phyloP scores from a whole-genome alignment of 345 rosid genomes.

The Nephelium lappaceum region DNA sequence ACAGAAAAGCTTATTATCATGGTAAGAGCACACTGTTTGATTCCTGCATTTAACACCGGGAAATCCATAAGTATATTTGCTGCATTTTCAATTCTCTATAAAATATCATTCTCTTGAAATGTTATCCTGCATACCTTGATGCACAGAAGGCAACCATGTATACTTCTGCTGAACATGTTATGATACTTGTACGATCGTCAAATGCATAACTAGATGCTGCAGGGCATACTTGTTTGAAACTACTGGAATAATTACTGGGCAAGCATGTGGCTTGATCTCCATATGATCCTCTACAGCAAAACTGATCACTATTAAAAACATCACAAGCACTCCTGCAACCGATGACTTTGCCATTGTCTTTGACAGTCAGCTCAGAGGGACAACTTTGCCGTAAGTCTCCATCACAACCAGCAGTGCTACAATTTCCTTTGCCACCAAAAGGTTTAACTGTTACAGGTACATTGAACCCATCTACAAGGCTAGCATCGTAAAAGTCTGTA shows the following conservation, averaged over 20 bases:
- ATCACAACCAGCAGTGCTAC: conserved; percentile 59
- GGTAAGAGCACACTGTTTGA: conserved; percentile 42
- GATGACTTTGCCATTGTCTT: conserved; percentile 40
- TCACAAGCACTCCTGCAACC: conserved; percentile 69
- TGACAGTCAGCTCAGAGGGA: conserved; percentile 42
- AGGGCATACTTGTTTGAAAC: conserved; percentile 63
- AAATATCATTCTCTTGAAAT: neutral
- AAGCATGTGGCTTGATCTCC: conserved; percentile 38
- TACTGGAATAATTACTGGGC: conserved; percentile 56
- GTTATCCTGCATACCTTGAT: conserved; percentile 39
- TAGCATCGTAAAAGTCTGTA: conserved; percentile 54
- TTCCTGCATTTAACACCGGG: conserved; percentile 33
- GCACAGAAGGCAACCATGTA: conserved; percentile 59
- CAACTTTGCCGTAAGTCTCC: conserved; percentile 52
- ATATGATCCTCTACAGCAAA: conserved; percentile 58
- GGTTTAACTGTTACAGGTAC: conserved; percentile 49
- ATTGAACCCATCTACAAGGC: conserved; percentile 72
- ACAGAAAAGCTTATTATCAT: conserved; percentile 33
- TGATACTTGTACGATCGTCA: conserved; percentile 49
- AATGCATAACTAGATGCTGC: conserved; percentile 63
- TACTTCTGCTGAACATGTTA: conserved; percentile 52
- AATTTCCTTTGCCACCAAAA: conserved; percentile 46
- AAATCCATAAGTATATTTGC: neutral
- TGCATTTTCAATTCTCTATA: neutral
- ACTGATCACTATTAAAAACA: conserved; percentile 50